Evolutionary conservation across 2,329 filamentous ascomycete species (phyloP), one percentile per base, ranked within the genome.

Genomic region (Aspergillus sp.): DNA sequence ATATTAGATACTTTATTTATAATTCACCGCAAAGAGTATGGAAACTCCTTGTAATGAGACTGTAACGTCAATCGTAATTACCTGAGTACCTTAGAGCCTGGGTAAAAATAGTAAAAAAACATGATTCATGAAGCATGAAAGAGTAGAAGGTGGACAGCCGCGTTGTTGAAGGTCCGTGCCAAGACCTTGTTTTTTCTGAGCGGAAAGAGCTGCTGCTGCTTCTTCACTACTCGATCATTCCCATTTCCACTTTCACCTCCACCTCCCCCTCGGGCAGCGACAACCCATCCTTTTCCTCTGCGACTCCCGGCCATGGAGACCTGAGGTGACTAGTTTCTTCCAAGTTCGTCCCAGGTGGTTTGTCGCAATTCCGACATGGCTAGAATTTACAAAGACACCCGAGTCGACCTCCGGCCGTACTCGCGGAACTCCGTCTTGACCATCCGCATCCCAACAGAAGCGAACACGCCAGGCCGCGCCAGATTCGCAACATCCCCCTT

Each of bases 331-430:
- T 9, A 6, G 6, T 62, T 52, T 31, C 62, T 59, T 46, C 57
- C 52, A 56, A 62, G 53, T 60, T 63, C 57, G 63, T 62, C 61
- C 61, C 68, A 65, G 62, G 61, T 61, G 56, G 52, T 64, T 62
- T 59, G 51, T 55, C 58, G 50, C 49, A 63, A 66, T 61, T 65
- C 59, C 69, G 78, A 71, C 72, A 90, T 89, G 89, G 86, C 83
- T 80, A 82, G 81, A 85, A 82, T 91, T 77, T 95, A 90, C 82
- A 93, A 92, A 81, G 92, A 96, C 84, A 92, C 90, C 75, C 88
- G 90, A 75, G 81, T 96, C 77, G 91, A 91, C 76, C 84, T 95
- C 69, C 90, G 95, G 77, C 87, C 88, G 65, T 83, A 86, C 62
- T 89, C 85, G 68, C 81, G 84, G 65, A 85, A 85, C 69, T 90